Evolutionary conservation across 1,284 basidiomycete species (phyloP).

Genomic region (Violaceomyces palustris): DNA sequence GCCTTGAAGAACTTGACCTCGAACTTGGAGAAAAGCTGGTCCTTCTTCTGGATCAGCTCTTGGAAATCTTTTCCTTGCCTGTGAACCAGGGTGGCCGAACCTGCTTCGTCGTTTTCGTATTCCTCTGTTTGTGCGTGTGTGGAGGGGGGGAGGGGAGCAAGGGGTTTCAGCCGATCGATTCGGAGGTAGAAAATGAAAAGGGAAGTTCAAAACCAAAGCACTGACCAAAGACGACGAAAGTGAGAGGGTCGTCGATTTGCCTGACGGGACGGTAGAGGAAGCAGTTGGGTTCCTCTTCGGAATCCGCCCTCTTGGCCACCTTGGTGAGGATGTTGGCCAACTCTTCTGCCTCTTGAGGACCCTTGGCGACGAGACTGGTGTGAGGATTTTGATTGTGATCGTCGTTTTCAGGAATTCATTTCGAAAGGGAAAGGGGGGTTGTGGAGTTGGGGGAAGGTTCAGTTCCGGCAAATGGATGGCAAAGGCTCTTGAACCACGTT

Average conservation of each 20-base stretch:
- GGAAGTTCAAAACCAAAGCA: neutral
- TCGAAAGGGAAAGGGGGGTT: too few species aligned
- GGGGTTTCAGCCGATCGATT: too few species aligned
- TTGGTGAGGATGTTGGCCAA: slow-evolving; percentile 20
- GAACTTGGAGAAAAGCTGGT: slow-evolving; percentile 15
- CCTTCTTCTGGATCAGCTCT: slow-evolving; percentile 22
- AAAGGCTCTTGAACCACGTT: too few species aligned
- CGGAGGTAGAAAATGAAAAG: neutral
- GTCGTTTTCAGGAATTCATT: too few species aligned
- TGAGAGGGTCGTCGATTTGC: slow-evolving; percentile 23
- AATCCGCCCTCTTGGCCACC: slow-evolving; percentile 18
- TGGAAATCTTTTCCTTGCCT: slow-evolving; percentile 18
- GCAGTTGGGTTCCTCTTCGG: slow-evolving; percentile 29
- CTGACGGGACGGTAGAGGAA: slow-evolving; percentile 16
- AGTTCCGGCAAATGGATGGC: too few species aligned
- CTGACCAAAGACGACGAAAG: slow-evolving; percentile 25
- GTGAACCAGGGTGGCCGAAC: slow-evolving; percentile 14
- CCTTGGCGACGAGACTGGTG: slow-evolving; percentile 27
- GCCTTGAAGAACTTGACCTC: slow-evolving; percentile 31
- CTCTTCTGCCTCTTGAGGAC: slow-evolving; percentile 20
- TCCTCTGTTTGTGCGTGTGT: too few species aligned
- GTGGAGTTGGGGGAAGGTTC: too few species aligned
- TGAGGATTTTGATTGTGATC: too few species aligned
- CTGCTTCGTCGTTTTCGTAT: slow-evolving; percentile 30
- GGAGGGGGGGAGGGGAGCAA: too few species aligned